Conservation (phyloP, 495 filamentous ascomycete genomes). For the Chlorociboria aeruginascens region DNA sequence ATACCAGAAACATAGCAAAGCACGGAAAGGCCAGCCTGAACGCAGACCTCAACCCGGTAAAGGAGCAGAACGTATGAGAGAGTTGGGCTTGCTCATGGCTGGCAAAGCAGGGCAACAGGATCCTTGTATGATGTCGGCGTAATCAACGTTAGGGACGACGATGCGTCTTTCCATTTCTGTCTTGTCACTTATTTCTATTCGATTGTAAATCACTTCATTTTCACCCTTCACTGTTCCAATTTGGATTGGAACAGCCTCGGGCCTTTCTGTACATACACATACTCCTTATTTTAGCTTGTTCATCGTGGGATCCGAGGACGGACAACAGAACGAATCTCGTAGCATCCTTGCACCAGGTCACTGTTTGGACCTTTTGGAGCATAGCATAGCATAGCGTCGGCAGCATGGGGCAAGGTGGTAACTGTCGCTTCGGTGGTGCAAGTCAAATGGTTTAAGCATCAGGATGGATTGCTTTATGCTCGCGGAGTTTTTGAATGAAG, state of each 20-base stretch:
- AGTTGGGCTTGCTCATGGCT: slow-evolving; percentile 79
- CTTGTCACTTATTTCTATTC: slow-evolving; percentile 28
- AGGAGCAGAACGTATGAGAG: slow-evolving; percentile 87
- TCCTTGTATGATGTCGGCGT: slow-evolving; percentile 77
- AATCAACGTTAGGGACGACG: slow-evolving; percentile 18
- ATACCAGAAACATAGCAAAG: slow-evolving; percentile 63
- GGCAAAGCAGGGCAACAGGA: slow-evolving; percentile 56
- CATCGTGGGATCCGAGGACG: not conserved
- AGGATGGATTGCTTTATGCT: too few relatives aligned
- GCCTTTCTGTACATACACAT: slow-evolving; percentile 8
- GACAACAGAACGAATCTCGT: not conserved
- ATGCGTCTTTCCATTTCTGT: slow-evolving; percentile 9
- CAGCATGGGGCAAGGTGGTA: too few relatives aligned
- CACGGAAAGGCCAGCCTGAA: slow-evolving; percentile 30
- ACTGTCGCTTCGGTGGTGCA: too few relatives aligned
- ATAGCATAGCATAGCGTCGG: slow-evolving; percentile 2
- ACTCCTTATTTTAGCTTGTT: not conserved
- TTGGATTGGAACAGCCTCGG: not conserved
- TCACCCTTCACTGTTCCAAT: slow-evolving; percentile 1
- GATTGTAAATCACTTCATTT: slow-evolving; percentile 16
- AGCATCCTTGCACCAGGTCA: not conserved
- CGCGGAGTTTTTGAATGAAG: too few relatives aligned
- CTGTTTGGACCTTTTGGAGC: not conserved
- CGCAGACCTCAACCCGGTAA: slow-evolving; percentile 64
- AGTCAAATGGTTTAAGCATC: too few relatives aligned